These are phyloP conservation scores for Tricholoma sp. DNA, from an alignment of 768 basidiomycete species.

Conservation along the genomic window DNA sequence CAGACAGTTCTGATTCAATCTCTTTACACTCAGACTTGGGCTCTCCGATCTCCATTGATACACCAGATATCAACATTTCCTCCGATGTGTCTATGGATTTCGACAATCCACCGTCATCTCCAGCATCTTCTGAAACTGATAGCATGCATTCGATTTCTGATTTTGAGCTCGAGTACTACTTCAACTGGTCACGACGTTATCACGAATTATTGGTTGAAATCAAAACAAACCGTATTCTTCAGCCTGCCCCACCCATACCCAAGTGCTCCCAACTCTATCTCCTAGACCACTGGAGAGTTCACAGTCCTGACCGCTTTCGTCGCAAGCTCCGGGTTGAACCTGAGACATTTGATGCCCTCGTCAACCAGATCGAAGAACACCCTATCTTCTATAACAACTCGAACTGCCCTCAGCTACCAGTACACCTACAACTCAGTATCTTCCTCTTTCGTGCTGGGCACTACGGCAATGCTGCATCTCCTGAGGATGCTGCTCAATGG, in stretches of 20 bases:
- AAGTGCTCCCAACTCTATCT: constrained; percentile 4
- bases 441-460: constrained; percentile 7
- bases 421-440: constrained; percentile 8
- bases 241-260: background rate
- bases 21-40: background rate
- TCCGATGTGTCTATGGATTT: background rate
- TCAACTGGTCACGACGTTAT: background rate
- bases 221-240: background rate
- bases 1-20: background rate
- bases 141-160: background rate
- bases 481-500: constrained; percentile 1
- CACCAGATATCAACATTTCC: background rate
- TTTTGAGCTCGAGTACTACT: background rate
- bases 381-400: constrained; percentile 5
- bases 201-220: background rate
- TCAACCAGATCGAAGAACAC: constrained; percentile 2
- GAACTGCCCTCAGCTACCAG: constrained; percentile 5
- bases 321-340: constrained; percentile 7
- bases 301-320: no score
- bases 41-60: background rate
- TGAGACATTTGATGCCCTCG: constrained; percentile 4
- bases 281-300: constrained; percentile 2
- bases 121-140: background rate
- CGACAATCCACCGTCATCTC: background rate
- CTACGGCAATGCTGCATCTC: constrained; percentile 7